Evolutionary conservation across 345 rosid species (phyloP), one percentile per base, ranked within the genome.

Genomic region (Moringa oleifera): DNA sequence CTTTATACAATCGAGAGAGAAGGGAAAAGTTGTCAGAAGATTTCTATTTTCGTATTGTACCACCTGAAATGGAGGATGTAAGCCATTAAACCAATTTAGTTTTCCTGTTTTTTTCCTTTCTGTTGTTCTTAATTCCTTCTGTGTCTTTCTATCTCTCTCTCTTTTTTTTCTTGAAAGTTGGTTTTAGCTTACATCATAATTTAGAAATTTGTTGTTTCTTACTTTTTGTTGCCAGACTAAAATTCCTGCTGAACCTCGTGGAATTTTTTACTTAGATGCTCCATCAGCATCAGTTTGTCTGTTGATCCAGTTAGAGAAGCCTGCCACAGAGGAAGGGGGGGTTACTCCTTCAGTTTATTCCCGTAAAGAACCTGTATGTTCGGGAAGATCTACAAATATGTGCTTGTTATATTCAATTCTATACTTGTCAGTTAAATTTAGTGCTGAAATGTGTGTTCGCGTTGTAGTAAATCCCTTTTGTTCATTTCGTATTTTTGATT

Each of bases 301-400:
- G 72, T 75, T 94, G 45, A 81, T 94, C 70, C 99, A 94, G 63
- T 76, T 94, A 73, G 99, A 94, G 81, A 90, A 87, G 79, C 85
- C 95, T 68, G 95, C 91, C 37, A 77, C 99, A 8, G 97, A 94
- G 79, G 99, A 94, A 76, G 88, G 89, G 24, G 97, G 96, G 46
- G 86, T 90, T 70, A 77, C 85, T 67, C 82, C 98, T 47, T 90
- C 97, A 11, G 96, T 90, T 75, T 94, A 94, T 81, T 94, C 97
- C 67, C 99, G 99, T 63, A 94, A 94, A 87, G 99, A 94, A 66
- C 95, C 95, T 58, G 99, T 94, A 94, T 67, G 89, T 78, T 54
- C 57, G 18, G 25, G n/a, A 24, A 54, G 28, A 33, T 63, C 12
- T 20, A 19, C 55, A 18, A n/a, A 18, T 25, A 13, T 49, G 53